Conservation (phyloP, 352 stramenopile genomes). For the Pythium aquatile region DNA sequence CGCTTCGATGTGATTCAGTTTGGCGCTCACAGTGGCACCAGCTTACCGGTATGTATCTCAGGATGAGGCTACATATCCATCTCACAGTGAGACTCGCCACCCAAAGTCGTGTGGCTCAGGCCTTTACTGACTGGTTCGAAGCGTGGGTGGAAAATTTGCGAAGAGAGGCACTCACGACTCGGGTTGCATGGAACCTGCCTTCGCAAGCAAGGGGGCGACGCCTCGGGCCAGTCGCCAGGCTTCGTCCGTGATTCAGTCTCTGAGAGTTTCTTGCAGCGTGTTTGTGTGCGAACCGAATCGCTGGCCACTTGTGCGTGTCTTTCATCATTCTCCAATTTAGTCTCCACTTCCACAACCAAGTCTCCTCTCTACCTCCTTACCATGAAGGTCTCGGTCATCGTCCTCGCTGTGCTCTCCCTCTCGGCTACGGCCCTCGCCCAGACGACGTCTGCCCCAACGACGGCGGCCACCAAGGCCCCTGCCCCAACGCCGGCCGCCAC, state of each 20-base stretch:
- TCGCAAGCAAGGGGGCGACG: no score
- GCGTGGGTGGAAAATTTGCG: conserved; percentile 2
- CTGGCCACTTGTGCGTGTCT: not conserved
- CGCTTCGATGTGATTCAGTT: not conserved
- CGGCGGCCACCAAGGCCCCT: conserved; percentile 4
- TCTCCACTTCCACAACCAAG: conserved; percentile 11
- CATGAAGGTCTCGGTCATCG: conserved; percentile 14
- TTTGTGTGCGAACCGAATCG: not conserved
- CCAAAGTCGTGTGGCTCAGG: conserved; percentile 6
- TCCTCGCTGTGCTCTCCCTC: conserved; percentile 4
- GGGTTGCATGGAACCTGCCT: not conserved
- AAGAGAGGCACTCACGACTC: not conserved
- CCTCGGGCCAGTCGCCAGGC: not conserved
- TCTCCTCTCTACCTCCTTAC: conserved; percentile 8
- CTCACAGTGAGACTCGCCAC: conserved; percentile 1
- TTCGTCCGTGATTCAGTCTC: not conserved
- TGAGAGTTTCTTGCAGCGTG: not conserved
- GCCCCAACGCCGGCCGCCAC: not conserved
- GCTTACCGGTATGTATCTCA: not conserved
- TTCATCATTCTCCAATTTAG: conserved; percentile 14
- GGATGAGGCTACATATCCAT: not conserved
- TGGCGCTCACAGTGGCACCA: not conserved
- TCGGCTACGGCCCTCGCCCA: conserved; percentile 4
- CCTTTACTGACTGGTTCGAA: conserved; percentile 1
- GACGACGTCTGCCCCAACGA: not conserved